phyloP scores from a whole-genome alignment of 345 rosid genomes.

The Eutrema heterophyllum region DNA sequence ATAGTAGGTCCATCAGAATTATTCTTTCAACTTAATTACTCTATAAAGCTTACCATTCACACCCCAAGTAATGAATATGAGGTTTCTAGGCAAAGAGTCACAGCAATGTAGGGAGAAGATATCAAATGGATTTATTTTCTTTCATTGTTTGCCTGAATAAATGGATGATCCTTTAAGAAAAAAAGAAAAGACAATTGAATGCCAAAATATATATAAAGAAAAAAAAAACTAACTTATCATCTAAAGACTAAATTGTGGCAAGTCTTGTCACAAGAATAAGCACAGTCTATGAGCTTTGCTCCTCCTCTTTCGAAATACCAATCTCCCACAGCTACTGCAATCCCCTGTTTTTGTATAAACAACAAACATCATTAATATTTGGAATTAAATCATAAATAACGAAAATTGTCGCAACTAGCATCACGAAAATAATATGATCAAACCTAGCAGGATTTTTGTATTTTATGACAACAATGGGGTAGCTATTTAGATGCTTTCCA shows the following conservation, averaged over 20 bases:
- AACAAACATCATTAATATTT: not conserved
- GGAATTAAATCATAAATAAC: not conserved
- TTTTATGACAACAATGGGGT: not conserved
- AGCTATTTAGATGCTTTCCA: not conserved
- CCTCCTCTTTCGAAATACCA: constrained; percentile 79
- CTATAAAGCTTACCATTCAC: too few relatives aligned
- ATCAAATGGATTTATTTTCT: not conserved
- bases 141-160: constrained; percentile 6
- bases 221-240: not conserved
- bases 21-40: too few relatives aligned
- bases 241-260: constrained; percentile 90
- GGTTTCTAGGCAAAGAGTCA: too few relatives aligned
- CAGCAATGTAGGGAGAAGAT: too few relatives aligned
- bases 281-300: constrained; percentile 65
- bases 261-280: constrained; percentile 87
- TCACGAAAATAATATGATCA: not conserved
- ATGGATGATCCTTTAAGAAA: not conserved
- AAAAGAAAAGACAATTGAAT: not conserved
- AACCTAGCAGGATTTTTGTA: not conserved
- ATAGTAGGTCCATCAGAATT: too few relatives aligned
- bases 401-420: not conserved
- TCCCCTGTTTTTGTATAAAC: constrained; percentile 47
- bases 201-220: not conserved
- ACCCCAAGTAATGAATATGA: too few relatives aligned
- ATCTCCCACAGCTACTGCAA: constrained; percentile 87